These are phyloP conservation scores for Tylopilus balloui DNA, from an alignment of 768 basidiomycete species.

Conservation along the genomic window DNA sequence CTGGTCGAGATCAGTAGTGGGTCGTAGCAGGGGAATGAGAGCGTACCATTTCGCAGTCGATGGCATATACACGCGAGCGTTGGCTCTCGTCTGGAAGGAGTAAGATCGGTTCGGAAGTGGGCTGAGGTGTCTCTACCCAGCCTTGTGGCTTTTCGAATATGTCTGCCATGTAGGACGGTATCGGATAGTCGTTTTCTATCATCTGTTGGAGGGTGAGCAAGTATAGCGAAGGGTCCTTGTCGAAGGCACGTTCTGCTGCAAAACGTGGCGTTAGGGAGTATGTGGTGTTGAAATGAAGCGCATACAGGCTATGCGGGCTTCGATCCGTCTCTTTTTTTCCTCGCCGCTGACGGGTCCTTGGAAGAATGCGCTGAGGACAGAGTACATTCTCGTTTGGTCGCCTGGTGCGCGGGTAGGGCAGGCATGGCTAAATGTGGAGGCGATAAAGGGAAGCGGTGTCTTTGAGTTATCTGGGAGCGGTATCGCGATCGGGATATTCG, in stretches of 20 bases:
- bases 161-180: slow-evolving; percentile 81
- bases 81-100: slow-evolving; percentile 29
- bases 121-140: slow-evolving; percentile 80
- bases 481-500: slow-evolving; percentile 51
- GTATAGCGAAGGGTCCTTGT: slow-evolving; percentile 66
- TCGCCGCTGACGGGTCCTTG: slow-evolving; percentile 72
- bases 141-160: slow-evolving; percentile 58
- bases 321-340: slow-evolving; percentile 67
- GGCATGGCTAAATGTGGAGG: slow-evolving; percentile 84
- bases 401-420: slow-evolving; percentile 93
- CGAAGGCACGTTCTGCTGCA: slow-evolving; percentile 56
- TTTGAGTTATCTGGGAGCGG: slow-evolving; percentile 33
- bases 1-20: slow-evolving; percentile 37
- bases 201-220: slow-evolving; percentile 78
- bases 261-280: slow-evolving; percentile 5
- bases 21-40: background rate
- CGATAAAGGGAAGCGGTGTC: slow-evolving; percentile 58
- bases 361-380: slow-evolving; percentile 79
- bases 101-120: slow-evolving; percentile 29
- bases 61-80: slow-evolving; percentile 62
- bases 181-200: slow-evolving; percentile 90
- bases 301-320: slow-evolving; percentile 39
- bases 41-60: slow-evolving; percentile 96
- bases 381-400: slow-evolving; percentile 80
- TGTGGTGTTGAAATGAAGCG: background rate